Evolutionary conservation across 345 rosid genomes (phyloP), one percentile per base, ranked within the genome.

Genomic region (Salix udensis): DNA sequence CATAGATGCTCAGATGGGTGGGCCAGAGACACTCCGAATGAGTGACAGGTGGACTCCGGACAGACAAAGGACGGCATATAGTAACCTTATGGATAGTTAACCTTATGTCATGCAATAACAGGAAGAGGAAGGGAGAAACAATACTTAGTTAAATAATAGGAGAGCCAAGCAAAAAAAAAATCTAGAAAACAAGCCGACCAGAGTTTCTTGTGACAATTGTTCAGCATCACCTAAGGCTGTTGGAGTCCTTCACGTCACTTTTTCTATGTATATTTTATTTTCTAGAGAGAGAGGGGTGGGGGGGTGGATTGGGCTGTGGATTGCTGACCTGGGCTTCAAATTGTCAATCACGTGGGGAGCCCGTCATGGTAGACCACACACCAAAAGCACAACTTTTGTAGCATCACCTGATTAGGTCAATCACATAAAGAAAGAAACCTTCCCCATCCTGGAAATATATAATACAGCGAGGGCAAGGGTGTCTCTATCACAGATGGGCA

Each of bases 171-270:
- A 5, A 30, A 3, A 67, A 3, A 3, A 44, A 42, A 75, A 5
- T 55, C 62, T n/a, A 19, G 28, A 64, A 53, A 73, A 62, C 30
- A 77, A 67, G 86, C 86, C 89, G 91, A 83, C 90, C 82, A 76
- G 30, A 79, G 86, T 84, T 87, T 78, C 87, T 83, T 80, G 85
- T 46, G 85, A 74, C 60, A 77, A 53, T 74, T 75, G 86, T 65
- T 73, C 65, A 72, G 31, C 36, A 80, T 74, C 71, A 55, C 44
- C 60, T 62, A 28, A 66, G 53, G 84, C 77, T 85, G 83, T 78
- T 83, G 87, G 79, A 67, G 86, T 80, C 83, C 81, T 65, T 71
- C 85, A 87, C 85, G 87, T 79, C 85, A 86, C 86, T 65, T 62
- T 24, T 40, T 34, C 69, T 46, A 10, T 16, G 24, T n/a, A 34